A percentile compares a stretch with the other conserved stretches of the same genome.
These are phyloP conservation scores for Penicillium antarcticum DNA, from an alignment of 495 filamentous ascomycete species.

Conservation along the genomic window DNA sequence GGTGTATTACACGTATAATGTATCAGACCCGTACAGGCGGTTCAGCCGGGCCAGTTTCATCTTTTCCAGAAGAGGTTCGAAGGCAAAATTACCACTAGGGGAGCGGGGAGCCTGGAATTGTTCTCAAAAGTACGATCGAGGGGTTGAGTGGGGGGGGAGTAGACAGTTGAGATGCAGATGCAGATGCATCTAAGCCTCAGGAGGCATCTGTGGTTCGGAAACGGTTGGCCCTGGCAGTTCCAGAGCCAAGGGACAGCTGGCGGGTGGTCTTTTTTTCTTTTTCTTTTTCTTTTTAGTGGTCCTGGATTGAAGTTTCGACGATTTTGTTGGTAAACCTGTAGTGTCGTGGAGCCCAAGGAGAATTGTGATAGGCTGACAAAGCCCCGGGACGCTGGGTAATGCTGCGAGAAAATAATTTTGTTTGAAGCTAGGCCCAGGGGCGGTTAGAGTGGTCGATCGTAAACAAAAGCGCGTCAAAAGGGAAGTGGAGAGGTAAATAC, in stretches of 20 bases:
- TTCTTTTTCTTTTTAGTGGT: constrained; percentile 5
- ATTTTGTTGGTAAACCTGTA: constrained; percentile 4
- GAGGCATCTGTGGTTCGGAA: constrained; percentile 9
- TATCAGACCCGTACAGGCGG: not conserved
- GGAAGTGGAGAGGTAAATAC: constrained; percentile 2
- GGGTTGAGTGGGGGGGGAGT: constrained; percentile 11
- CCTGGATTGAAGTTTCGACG: constrained; percentile 7
- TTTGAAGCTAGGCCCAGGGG: constrained; percentile 30
- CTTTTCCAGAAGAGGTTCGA: constrained; percentile 9
- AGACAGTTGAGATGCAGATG: not conserved
- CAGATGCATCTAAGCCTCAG: not conserved
- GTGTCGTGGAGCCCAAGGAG: not conserved
- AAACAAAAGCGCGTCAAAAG: constrained; percentile 2
- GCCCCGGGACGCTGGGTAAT: constrained; percentile 33
- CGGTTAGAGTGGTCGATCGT: constrained; percentile 23
- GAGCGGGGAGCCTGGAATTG: constrained; percentile 10
- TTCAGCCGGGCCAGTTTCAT: constrained; percentile 7
- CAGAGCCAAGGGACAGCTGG: constrained; percentile 24
- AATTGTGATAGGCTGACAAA: constrained; percentile 23
- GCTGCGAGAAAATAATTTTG: constrained; percentile 22
- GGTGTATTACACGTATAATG: constrained; percentile 5
- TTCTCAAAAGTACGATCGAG: constrained; percentile 25
- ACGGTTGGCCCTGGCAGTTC: constrained; percentile 26
- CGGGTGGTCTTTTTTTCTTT: constrained; percentile 5
- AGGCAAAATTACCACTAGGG: constrained; percentile 17